Base-by-base conservation (phyloP, 108 stramenopile species). In the Stephanodiscus triporus region DNA sequence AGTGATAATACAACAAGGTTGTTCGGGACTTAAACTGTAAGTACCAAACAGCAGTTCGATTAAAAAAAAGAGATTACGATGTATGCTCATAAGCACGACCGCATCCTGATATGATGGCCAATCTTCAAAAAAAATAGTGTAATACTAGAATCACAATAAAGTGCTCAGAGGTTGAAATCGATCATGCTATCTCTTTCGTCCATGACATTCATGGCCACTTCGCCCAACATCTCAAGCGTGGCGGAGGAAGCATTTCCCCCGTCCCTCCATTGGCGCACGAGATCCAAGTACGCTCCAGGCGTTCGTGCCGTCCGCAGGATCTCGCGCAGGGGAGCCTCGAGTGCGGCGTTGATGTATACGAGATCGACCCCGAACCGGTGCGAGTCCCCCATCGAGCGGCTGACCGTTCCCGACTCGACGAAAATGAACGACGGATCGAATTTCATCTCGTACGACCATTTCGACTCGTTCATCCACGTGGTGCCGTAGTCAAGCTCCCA, bases 401-500 rank as follows among this genome's bases (percentile, higher is more conserved):
- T 73, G 37, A 40, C 89, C 65, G 57, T 76, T 11, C 91, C 91
- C n/a, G 80, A 72, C 1, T 61, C 51, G 19, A 89, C 86, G 43
- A 76, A 89, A 27, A 73, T 58, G 67, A 73, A 90, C 8, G 82
- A 32, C 17, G 73, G 53, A 68, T 90, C 89, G 78, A 92, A 92
- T 29, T 66, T 36, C 56, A 92, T 90, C 61, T 89, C 81, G 64
- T 92, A 92, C 6, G 73, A 72, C 91, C 91, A 91, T 37, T 70
- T 70, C 3, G 57, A 66, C 26, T 65, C 75, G 16, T 83, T 83
- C 40, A 84, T 85, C 91, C 91, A 92, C 10, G 86, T 85, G 16
- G 91, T 89, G 6, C 83, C 81, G 71, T 71, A 81, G 14, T 80
- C 78, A 38, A 84, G 64, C 49, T 78, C 45, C 91, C 91, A 92